Percentiles rank a stretch among this genome's conserved stretches.
These are phyloP conservation scores for Globisporangium carolinianum DNA, from an alignment of 352 stramenopile genomes.

Conservation along the genomic window DNA sequence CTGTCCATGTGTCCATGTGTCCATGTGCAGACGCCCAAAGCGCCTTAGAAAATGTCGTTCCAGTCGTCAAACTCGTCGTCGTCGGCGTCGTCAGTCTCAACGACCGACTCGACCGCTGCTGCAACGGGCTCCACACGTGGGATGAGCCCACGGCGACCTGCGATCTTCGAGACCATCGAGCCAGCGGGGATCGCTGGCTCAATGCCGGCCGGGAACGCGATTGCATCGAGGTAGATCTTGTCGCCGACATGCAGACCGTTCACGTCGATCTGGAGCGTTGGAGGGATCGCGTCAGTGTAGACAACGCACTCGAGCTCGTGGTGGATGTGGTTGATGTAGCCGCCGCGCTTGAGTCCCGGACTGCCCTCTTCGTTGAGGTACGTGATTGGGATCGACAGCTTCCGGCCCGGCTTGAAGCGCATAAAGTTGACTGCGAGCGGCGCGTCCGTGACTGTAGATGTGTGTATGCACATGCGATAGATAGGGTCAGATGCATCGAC, in stretches of 20 bases:
- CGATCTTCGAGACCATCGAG: conserved; percentile 81
- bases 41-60: conserved; percentile 83
- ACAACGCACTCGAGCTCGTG: conserved; percentile 79
- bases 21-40: background rate
- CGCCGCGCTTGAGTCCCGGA: conserved; percentile 91
- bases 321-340: conserved; percentile 91
- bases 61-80: conserved; percentile 84
- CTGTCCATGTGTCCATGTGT: conserved; percentile 4
- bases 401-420: conserved; percentile 87
- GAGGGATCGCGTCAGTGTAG: conserved; percentile 68
- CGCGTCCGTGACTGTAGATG: conserved; percentile 54
- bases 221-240: conserved; percentile 71
- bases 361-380: conserved; percentile 92
- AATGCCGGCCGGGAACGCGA: conserved; percentile 72
- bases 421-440: conserved; percentile 89
- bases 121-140: conserved; percentile 58
- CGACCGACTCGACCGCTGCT: conserved; percentile 57
- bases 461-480: background rate
- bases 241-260: conserved; percentile 84
- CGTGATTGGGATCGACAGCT: conserved; percentile 87
- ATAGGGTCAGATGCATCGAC: background rate
- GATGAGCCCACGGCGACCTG: conserved; percentile 79
- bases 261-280: conserved; percentile 76
- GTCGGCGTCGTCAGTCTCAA: conserved; percentile 47
- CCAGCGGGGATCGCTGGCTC: conserved; percentile 50